Evolutionary conservation across 2,329 filamentous ascomycete genomes (phyloP).

Genomic region (Sporothrix schenckii): DNA sequence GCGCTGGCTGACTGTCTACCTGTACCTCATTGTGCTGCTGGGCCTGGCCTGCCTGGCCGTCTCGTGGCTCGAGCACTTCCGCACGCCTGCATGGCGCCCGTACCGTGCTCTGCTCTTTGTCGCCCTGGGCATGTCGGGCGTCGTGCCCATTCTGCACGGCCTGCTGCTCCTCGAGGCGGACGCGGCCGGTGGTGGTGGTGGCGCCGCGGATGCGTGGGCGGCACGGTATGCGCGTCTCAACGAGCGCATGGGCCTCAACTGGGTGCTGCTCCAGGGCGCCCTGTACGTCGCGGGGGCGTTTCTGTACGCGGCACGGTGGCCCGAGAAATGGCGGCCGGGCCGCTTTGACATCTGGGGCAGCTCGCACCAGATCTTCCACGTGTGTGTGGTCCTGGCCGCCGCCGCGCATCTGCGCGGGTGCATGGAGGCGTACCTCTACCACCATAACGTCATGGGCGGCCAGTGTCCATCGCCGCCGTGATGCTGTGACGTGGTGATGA

Average conservation of each 20-base stretch:
- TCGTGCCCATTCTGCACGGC: slow-evolving; percentile 82
- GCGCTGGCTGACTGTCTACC: slow-evolving; percentile 68
- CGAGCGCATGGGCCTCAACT: slow-evolving; percentile 75
- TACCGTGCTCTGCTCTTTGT: slow-evolving; percentile 91
- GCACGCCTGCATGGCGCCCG: slow-evolving; percentile 79
- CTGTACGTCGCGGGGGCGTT: slow-evolving; percentile 85
- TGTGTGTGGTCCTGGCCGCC: slow-evolving; percentile 82
- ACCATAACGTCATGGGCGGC: slow-evolving; percentile 65
- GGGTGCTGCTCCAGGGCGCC: slow-evolving; percentile 76
- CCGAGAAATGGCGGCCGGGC: slow-evolving; percentile 77
- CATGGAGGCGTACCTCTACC: slow-evolving; percentile 81
- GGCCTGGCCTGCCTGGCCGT: slow-evolving; percentile 75
- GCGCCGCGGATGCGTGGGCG: slow-evolving; percentile 42
- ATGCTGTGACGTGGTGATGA: neutral
- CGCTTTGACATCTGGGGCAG: slow-evolving; percentile 87
- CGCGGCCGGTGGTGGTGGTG: neutral
- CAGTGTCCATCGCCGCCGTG: slow-evolving; percentile 47
- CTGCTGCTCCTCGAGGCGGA: slow-evolving; percentile 44
- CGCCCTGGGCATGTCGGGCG: slow-evolving; percentile 77
- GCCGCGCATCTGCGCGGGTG: slow-evolving; percentile 79
- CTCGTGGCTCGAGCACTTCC: slow-evolving; percentile 79
- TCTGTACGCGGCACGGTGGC: slow-evolving; percentile 83
- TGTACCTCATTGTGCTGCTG: slow-evolving; percentile 75
- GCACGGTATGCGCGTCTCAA: slow-evolving; percentile 67
- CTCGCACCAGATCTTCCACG: slow-evolving; percentile 95